Evolutionary conservation across 768 basidiomycete genomes (phyloP).

Genomic region (Albatrellus ellisii): DNA sequence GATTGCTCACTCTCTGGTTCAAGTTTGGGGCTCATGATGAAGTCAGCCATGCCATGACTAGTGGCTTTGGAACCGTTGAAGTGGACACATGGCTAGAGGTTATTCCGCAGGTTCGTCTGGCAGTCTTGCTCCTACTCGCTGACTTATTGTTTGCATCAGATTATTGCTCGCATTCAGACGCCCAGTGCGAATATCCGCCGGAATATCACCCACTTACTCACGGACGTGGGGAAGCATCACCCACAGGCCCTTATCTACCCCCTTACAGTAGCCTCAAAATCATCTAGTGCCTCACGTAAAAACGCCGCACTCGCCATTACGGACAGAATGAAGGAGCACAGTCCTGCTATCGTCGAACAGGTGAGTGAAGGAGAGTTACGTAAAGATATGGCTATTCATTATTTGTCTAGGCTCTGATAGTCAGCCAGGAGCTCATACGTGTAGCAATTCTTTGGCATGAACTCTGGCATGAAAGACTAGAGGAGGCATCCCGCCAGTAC

Average conservation of each 20-base stretch:
- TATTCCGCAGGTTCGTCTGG: slow-evolving; percentile 71
- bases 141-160: slow-evolving; percentile 35
- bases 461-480: slow-evolving; percentile 95
- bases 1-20: slow-evolving; percentile 94
- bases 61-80: slow-evolving; percentile 78
- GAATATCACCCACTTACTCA: slow-evolving; percentile 80
- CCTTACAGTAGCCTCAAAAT: slow-evolving; percentile 93
- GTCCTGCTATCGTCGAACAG: slow-evolving; percentile 76
- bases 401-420: slow-evolving; percentile 54
- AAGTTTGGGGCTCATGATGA: slow-evolving; percentile 87
- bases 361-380: slow-evolving; percentile 22
- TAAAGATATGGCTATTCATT: slow-evolving; percentile 1
- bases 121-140: background rate
- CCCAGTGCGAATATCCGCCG: slow-evolving; percentile 76
- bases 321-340: slow-evolving; percentile 89
- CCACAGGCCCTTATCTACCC: slow-evolving; percentile 96
- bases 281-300: slow-evolving; percentile 71
- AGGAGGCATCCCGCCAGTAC: slow-evolving; percentile 93
- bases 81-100: slow-evolving; percentile 99
- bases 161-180: slow-evolving; percentile 97
- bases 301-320: slow-evolving; percentile 80
- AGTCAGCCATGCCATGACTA: slow-evolving; percentile 80
- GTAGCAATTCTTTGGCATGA: slow-evolving; percentile 99
- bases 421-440: slow-evolving; percentile 90
- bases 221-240: slow-evolving; percentile 90